Base-by-base conservation (phyloP, 192 early-diverging fungal species). In the Mortierella hygrophila region DNA sequence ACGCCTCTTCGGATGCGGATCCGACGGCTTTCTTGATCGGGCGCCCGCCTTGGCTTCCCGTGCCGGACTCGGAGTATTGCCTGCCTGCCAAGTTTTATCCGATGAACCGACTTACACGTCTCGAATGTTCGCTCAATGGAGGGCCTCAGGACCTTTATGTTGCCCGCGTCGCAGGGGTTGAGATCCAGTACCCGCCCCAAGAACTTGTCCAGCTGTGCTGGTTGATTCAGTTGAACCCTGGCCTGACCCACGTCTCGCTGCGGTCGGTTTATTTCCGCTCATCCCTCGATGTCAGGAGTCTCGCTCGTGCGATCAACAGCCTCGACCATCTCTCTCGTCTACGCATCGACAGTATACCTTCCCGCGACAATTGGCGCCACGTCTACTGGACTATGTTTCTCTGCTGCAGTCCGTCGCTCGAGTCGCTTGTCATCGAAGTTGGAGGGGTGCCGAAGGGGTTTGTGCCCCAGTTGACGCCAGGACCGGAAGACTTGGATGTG, bases 321-420 rank as follows among this genome's bases (percentile, higher is more conserved):
- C 29, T 65, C 0, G 26, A 65, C 1, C 29, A 65, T 13, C 60
- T 65, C 60, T 3, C 13, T 26, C 2, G 26, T 3, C 60, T 65
- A 29, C 29, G 23, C 26, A 65, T 65, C 60, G 60, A 65, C 29
- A 32, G 60, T 29, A 65, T 65, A 9, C 60, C 60, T 29, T 65
- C 26, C 29, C 60, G 60, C 29, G 60, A 65, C 26, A 32, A 26
- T 29, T 65, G 60, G 60, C 11, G 26, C 6, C 3, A 15, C 13
- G 60, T 65, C 26, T 65, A 65, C 60, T 65, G 60, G 60, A 65
- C 60, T 13, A 65, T 65, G n/a, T 65, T 65, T 29, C 26, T 65
- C 11, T 29, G 60, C 60, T 65, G 60, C 29, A 65, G 60, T 29
- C 60, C 29, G 2, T 29, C 60, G 13, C 60, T 65, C 60, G 60